Base-by-base conservation (phyloP, 2,329 filamentous ascomycete species). In the Botryotinia globosa region DNA sequence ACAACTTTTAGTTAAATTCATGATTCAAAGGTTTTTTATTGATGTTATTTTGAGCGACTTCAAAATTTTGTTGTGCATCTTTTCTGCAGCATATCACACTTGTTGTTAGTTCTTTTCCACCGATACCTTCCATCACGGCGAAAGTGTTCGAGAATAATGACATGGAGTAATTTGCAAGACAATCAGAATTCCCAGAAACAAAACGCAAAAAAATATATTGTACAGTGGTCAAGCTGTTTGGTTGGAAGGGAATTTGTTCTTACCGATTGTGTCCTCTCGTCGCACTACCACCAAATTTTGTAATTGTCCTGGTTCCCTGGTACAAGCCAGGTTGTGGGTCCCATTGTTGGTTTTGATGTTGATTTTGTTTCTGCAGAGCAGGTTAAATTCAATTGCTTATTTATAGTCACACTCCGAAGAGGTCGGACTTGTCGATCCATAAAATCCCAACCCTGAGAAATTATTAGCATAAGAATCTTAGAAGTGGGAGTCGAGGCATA, bases 221-320 rank as follows among this genome's bases (percentile, higher is more conserved):
- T 42, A 32, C 34, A 67, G 34, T 56, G 45, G 48, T 56, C 34
- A 67, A 67, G 65, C 48, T 67, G 48, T 56, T 42, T 34, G 29
- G 4, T 22, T 9, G 37, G 37, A 67, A 56, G 48, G 37, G 32
- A 42, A 56, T 42, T 9, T 42, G 14, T 18, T 32, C 25, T 67
- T 14, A 56, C 48, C 25, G 44, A 3, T 42, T 25, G 10, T 42
- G 2, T 42, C 16, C 48, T 22, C 32, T 22, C 32, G 3, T 56
- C 34, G 48, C 32, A 10, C n/a, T 18, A 56, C 14, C 65, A 39
- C 34, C 14, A 18, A 14, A 29, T 29, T 39, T 34, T 29, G 22
- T 45, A 44, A 18, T 48, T 48, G 0, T 65, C 63, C 45, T 51
- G 25, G 34, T 67, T 39, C 34, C 45, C 16, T 56, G 16, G 10